Evolutionary conservation across 495 filamentous ascomycete genomes (phyloP).

Genomic region (Lentithecium fluviatile): DNA sequence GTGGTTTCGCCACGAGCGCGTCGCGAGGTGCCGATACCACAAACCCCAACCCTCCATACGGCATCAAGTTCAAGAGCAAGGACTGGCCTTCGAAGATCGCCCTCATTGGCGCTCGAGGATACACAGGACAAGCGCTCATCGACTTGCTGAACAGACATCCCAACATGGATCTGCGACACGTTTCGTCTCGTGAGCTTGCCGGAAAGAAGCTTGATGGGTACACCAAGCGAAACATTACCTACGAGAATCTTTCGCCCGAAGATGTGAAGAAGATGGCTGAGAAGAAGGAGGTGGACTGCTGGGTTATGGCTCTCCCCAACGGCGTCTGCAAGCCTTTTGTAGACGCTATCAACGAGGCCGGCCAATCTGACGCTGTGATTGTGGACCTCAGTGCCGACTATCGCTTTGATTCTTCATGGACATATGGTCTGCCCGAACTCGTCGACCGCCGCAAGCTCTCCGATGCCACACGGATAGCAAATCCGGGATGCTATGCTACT

Average conservation of each 20-base stretch:
- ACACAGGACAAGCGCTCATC: slow-evolving; percentile 92
- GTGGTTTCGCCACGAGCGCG: slow-evolving; percentile 54
- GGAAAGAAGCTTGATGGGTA: slow-evolving; percentile 91
- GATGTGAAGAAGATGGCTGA: slow-evolving; percentile 89
- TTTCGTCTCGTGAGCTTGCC: slow-evolving; percentile 90
- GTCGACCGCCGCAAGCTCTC: slow-evolving; percentile 73
- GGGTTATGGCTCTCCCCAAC: slow-evolving; percentile 97
- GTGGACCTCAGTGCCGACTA: slow-evolving; percentile 95
- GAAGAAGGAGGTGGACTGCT: slow-evolving; percentile 91
- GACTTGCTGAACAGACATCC: slow-evolving; percentile 85
- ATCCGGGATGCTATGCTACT: slow-evolving; percentile 96
- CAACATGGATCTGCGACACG: slow-evolving; percentile 89
- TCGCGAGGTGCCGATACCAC: slow-evolving; percentile 53
- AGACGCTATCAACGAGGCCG: slow-evolving; percentile 78
- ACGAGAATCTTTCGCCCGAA: slow-evolving; percentile 86
- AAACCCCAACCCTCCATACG: slow-evolving; percentile 97
- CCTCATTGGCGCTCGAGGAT: slow-evolving; percentile 92
- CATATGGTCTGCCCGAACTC: slow-evolving; percentile 92
- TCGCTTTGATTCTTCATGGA: slow-evolving; percentile 87
- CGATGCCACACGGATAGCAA: slow-evolving; percentile 81
- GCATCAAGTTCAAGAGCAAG: slow-evolving; percentile 86
- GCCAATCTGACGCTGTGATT: slow-evolving; percentile 72
- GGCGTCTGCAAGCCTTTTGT: slow-evolving; percentile 96
- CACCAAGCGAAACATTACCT: slow-evolving; percentile 86
- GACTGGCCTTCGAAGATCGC: slow-evolving; percentile 77